Base-by-base conservation (phyloP, 2,329 filamentous ascomycete genomes). In the Cladosporium sp. region DNA sequence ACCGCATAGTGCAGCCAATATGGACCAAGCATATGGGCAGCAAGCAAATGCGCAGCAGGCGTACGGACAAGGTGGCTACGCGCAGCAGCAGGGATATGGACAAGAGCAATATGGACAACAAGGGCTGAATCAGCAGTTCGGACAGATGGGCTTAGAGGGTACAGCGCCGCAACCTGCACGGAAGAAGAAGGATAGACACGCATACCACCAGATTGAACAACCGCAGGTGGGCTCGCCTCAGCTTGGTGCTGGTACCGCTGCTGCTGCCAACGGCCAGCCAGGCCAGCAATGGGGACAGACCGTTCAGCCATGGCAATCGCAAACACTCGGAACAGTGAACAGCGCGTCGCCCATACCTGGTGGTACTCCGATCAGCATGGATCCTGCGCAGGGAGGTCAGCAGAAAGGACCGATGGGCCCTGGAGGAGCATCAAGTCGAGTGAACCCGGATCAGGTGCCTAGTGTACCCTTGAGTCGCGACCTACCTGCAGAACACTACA, bases 151-250 rank as follows among this genome's bases (percentile, higher is more conserved):
- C 40, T 28, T 47, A 22, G 85, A 75, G 59, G 82, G 69, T 61
- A 76, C 72, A 64, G 76, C 85, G 38, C 72, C 66, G 61, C 73
- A 73, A 19, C 42, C 73, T 64, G 78, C 85, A 38, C 74, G 78
- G 52, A 88, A 81, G 74, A 97, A 96, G 85, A 97, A 96, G 82
- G 89, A 97, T 73, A 85, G 91, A 60, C 93, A 97, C 76, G 93
- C 92, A 63, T 89, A 96, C 74, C 93, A 97, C 74, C 88, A 85
- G 39, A 84, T 97, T 55, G 90, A 93, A 64, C 85, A 89, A 20
- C 81, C 87, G 12, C 80, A 80, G 5, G 85, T 86, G 51, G 85
- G 85, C 36, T 30, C 39, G 11, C 51, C 52, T 59, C 60, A 57
- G 85, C 87, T 5, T 85, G 88, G 89, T 76, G 87, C 88, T 70